These are phyloP conservation scores for Knoxia roxburghii DNA, from an alignment of 257 asterid genomes.

Conservation along the genomic window DNA sequence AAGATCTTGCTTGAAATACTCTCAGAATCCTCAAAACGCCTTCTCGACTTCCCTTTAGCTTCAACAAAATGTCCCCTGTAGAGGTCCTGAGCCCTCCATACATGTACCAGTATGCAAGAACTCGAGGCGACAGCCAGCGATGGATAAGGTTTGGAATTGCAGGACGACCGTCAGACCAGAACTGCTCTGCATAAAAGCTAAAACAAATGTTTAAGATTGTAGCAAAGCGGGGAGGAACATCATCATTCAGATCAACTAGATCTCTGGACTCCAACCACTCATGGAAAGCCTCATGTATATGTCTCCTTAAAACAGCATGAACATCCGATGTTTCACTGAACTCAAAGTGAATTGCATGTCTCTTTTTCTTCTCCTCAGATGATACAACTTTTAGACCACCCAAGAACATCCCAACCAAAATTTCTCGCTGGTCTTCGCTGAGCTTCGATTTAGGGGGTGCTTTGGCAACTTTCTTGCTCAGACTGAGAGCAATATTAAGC, in stretches of 20 bases:
- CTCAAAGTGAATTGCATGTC: slow-evolving; percentile 38
- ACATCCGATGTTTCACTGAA: slow-evolving; percentile 47
- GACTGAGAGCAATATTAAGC: slow-evolving; percentile 38
- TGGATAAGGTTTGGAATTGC: slow-evolving; percentile 75
- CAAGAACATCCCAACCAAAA: slow-evolving; percentile 62
- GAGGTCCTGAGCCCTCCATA: slow-evolving; percentile 74
- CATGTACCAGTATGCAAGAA: slow-evolving; percentile 97
- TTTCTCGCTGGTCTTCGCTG: slow-evolving; percentile 73
- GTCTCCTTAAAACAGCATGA: slow-evolving; percentile 52
- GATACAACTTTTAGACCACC: slow-evolving; percentile 58
- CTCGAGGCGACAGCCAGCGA: slow-evolving; percentile 84
- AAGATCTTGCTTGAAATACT: slow-evolving; percentile 42
- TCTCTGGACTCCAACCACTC: slow-evolving; percentile 58
- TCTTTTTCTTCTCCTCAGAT: slow-evolving; percentile 38
- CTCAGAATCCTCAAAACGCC: slow-evolving; percentile 48
- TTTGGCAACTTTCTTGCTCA: slow-evolving; percentile 35
- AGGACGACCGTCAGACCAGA: slow-evolving; percentile 54
- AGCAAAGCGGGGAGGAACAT: slow-evolving; percentile 41
- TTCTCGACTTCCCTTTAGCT: slow-evolving; percentile 54
- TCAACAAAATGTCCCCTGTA: slow-evolving; percentile 75
- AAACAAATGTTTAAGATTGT: slow-evolving; percentile 61
- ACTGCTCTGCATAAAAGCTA: slow-evolving; percentile 69
- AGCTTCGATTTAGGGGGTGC: slow-evolving; percentile 49
- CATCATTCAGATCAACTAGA: slow-evolving; percentile 25
- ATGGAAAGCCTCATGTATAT: slow-evolving; percentile 53